Evolutionary conservation across 2,329 filamentous ascomycete genomes (phyloP).

Genomic region (Aspergillus tanneri): DNA sequence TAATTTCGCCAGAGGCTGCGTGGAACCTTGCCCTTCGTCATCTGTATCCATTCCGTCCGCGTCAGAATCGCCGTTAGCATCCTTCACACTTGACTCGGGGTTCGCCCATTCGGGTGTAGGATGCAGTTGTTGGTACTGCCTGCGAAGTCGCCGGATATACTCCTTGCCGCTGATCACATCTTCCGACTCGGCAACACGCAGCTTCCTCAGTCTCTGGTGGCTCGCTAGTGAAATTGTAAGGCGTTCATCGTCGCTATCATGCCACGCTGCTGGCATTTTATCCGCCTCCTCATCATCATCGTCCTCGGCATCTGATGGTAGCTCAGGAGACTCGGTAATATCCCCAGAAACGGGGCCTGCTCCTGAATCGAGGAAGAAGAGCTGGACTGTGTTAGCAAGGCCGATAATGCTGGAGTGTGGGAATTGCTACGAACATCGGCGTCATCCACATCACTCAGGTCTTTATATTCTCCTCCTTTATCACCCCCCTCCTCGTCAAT

Average conservation of each 20-base stretch:
- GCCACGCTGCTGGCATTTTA: slow-evolving; percentile 61
- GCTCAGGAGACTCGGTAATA: slow-evolving; percentile 34
- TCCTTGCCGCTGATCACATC: slow-evolving; percentile 84
- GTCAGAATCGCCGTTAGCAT: slow-evolving; percentile 44
- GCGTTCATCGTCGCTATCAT: slow-evolving; percentile 93
- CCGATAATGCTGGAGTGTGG: slow-evolving; percentile 3
- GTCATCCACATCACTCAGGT: slow-evolving; percentile 69
- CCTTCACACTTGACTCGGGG: slow-evolving; percentile 38
- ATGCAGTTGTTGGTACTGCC: slow-evolving; percentile 67
- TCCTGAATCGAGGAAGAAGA: slow-evolving; percentile 80
- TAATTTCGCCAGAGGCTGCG: slow-evolving; percentile 74
- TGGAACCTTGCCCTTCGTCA: slow-evolving; percentile 61
- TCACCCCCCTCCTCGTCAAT: slow-evolving; percentile 32
- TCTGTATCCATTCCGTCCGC: slow-evolving; percentile 57
- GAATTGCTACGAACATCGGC: slow-evolving; percentile 57
- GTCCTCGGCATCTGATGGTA: slow-evolving; percentile 39
- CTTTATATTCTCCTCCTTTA: slow-evolving; percentile 48
- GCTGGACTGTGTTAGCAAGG: slow-evolving; percentile 36
- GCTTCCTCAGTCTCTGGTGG: slow-evolving; percentile 73
- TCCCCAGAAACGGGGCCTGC: slow-evolving; percentile 42
- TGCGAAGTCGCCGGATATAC: slow-evolving; percentile 75
- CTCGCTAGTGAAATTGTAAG: slow-evolving; percentile 78
- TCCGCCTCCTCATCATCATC: slow-evolving; percentile 32
- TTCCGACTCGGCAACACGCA: slow-evolving; percentile 76
- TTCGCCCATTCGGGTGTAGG: slow-evolving; percentile 62